These are phyloP conservation scores for Porodaedalea pini DNA, from an alignment of 1,284 basidiomycete species.

Conservation along the genomic window DNA sequence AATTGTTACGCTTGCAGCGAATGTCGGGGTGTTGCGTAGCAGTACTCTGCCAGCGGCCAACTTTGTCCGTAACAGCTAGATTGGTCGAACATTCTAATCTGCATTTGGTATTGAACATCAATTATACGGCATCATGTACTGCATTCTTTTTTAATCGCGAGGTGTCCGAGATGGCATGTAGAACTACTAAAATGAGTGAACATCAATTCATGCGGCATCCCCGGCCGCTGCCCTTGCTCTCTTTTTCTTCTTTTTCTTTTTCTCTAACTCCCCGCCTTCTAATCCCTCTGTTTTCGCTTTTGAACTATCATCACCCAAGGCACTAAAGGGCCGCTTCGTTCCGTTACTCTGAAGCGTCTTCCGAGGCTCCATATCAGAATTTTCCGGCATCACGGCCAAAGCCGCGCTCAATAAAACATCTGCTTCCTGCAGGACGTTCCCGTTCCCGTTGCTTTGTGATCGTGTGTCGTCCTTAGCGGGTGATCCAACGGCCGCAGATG, in stretches of 20 bases:
- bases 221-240: slow-evolving; percentile 2
- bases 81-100: background rate
- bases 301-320: background rate
- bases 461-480: background rate
- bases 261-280: background rate
- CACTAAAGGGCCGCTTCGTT: slow-evolving; percentile 5
- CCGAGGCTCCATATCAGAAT: background rate
- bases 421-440: background rate
- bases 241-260: slow-evolving; percentile 12
- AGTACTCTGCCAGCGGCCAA: slow-evolving; percentile 6
- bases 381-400: background rate
- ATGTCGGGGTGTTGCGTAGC: slow-evolving; percentile 15
- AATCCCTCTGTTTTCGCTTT: background rate
- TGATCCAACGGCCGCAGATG: background rate
- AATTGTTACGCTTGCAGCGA: slow-evolving; percentile 5
- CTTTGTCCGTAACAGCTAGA: slow-evolving; percentile 10
- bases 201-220: background rate
- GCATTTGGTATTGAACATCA: no score
- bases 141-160: no score
- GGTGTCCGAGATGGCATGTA: background rate
- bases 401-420: background rate
- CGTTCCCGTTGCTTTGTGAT: background rate
- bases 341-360: background rate
- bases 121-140: no score
- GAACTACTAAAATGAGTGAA: background rate